phyloP scores from a whole-genome alignment of 805 yeast species.

The Saccharomycopsis oosterbeekiorum region DNA sequence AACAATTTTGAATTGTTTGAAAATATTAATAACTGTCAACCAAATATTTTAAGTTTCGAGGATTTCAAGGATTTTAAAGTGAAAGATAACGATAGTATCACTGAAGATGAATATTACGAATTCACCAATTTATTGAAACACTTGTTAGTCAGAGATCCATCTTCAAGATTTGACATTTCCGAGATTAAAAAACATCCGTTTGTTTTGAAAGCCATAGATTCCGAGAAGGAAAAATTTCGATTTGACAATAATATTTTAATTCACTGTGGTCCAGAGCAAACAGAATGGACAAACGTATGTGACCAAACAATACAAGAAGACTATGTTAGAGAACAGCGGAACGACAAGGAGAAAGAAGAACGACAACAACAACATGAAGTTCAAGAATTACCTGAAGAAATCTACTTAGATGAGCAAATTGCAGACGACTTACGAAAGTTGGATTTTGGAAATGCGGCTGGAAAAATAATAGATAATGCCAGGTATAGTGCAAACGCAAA shows the following conservation, averaged over 20 bases:
- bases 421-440: background rate
- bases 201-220: slow-evolving; percentile 34
- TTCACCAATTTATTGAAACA: slow-evolving; percentile 48
- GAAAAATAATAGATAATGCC: background rate
- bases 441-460: background rate
- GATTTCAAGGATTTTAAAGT: slow-evolving; percentile 22
- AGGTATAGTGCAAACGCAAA: background rate
- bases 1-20: slow-evolving; percentile 80
- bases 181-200: slow-evolving; percentile 77
- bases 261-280: slow-evolving; percentile 1
- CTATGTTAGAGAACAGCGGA: background rate
- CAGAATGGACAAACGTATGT: background rate
- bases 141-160: slow-evolving; percentile 63
- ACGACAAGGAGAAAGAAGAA: background rate
- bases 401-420: background rate
- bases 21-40: slow-evolving; percentile 55
- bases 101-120: slow-evolving; percentile 32
- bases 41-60: slow-evolving; percentile 55
- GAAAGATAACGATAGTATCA: slow-evolving; percentile 25
- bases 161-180: slow-evolving; percentile 52
- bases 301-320: background rate
- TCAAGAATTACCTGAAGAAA: background rate
- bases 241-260: slow-evolving; percentile 22
- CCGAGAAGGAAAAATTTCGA: slow-evolving; percentile 21
- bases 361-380: background rate